Base-by-base conservation (phyloP, 441 rosid species). In the Geranium incanum region DNA sequence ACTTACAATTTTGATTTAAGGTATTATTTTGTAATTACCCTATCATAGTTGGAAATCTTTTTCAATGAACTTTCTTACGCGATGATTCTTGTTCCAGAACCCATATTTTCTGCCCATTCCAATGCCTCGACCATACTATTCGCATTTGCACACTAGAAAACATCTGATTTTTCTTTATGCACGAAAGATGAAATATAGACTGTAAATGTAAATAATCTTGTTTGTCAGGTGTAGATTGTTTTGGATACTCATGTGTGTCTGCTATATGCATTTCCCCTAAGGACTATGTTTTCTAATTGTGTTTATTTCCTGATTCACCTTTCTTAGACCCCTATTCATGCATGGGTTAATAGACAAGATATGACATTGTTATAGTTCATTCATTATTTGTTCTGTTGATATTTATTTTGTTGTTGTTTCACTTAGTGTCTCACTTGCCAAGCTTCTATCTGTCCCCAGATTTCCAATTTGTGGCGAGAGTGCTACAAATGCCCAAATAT, bases 1-100 rank as follows among this genome's bases (percentile, higher is more conserved):
- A 84, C 75, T 36, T 94, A 94, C 85, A 86, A 79, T 86, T 91
- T 89, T 45, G 83, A 80, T 79, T 75, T 89, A 39, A 88, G 97
- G 96, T 89, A 86, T 75, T 8, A 55, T 55, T 60, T 65, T 6
- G 48, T 41, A 41, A 41, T 41, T 41, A 41, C 48, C 48, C 48
- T 41, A 41, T 41, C 48, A 38, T 2, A 41, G 48, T 41, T 7
- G 48, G 9, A 0, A 41, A 41, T 41, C 48, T 41, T 41, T 41
- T 41, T 41, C 48, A 41, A 41, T 41, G 48, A 5, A 41, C 4
- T 5, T 41, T 41, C 8, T 41, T 2, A 41, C 8, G 33, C 1
- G 33, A 41, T 41, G 48, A 41, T 6, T 41, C 8, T 9, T 41
- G 48, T 9, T 41, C 48, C 9, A 41, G 48, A 5, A 41, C 48